Conservation (phyloP, 257 asterid species). For the Solanum lignicaule region DNA sequence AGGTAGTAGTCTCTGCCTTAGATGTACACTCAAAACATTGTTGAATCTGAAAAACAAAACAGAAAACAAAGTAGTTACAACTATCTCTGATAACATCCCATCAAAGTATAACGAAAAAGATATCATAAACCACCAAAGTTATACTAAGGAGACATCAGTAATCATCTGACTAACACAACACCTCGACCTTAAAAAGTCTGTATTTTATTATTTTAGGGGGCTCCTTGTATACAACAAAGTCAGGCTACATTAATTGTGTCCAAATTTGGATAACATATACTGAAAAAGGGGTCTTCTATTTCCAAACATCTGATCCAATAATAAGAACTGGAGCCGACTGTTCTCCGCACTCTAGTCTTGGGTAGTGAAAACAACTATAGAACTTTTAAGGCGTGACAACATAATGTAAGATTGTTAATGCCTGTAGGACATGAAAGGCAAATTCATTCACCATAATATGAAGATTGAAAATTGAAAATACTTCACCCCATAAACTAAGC, state of each 20-base stretch:
- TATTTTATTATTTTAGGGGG: background rate
- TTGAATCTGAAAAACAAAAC: constrained; percentile 24
- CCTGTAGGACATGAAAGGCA: background rate
- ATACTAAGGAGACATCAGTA: background rate
- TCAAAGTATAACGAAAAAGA: background rate
- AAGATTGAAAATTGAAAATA: background rate
- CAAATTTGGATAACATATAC: background rate
- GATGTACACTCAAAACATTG: constrained; percentile 11
- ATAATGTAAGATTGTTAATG: background rate
- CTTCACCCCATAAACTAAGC: background rate
- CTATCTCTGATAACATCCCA: background rate
- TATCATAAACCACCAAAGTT: background rate
- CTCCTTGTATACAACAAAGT: background rate
- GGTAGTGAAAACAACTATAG: background rate
- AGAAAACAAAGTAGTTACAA: background rate
- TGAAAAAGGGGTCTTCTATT: background rate
- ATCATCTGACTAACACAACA: background rate
- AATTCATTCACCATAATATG: background rate
- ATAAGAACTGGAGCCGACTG: background rate
- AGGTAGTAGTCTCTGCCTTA: constrained; percentile 12
- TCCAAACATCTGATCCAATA: background rate
- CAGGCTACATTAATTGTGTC: background rate
- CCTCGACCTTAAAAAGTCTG: background rate
- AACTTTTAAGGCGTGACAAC: background rate
- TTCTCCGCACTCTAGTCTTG: background rate